Conservation (phyloP, 108 stramenopile species). For the Fragilaria radians region DNA sequence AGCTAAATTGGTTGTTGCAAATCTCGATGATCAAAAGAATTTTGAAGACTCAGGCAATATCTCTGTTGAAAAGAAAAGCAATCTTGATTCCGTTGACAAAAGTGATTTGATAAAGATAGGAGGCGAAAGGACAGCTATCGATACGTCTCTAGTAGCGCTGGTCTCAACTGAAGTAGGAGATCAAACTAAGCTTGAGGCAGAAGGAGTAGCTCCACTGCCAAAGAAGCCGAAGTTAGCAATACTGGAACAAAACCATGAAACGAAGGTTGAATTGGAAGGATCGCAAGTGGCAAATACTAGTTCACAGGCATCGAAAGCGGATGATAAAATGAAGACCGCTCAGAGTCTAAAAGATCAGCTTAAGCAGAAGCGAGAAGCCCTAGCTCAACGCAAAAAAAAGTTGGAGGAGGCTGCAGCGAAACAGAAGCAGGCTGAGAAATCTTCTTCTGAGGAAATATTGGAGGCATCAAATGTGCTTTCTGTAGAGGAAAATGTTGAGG, state of each 20-base stretch:
- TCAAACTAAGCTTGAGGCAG: slow-evolving; percentile 9
- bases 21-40: not conserved
- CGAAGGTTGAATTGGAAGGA: not conserved
- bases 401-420: slow-evolving; percentile 5
- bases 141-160: not conserved
- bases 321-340: slow-evolving; percentile 4
- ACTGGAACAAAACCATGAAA: no score
- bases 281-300: not conserved
- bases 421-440: no score
- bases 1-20: not conserved
- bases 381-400: slow-evolving; percentile 3
- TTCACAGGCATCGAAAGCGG: slow-evolving; percentile 9
- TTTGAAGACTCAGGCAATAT: no score
- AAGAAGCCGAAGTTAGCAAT: not conserved
- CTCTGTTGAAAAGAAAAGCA: no score
- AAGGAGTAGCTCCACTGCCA: slow-evolving; percentile 4
- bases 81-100: no score
- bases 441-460: not conserved
- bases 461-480: not conserved
- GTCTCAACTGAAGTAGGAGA: not conserved
- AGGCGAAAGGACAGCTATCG: not conserved
- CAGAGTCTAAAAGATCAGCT: not conserved
- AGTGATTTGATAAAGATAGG: no score
- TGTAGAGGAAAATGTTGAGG: not conserved
- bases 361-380: slow-evolving; percentile 3